phyloP scores from a whole-genome alignment of 768 basidiomycete species.

The Sistotremastrum niveocremeum region DNA sequence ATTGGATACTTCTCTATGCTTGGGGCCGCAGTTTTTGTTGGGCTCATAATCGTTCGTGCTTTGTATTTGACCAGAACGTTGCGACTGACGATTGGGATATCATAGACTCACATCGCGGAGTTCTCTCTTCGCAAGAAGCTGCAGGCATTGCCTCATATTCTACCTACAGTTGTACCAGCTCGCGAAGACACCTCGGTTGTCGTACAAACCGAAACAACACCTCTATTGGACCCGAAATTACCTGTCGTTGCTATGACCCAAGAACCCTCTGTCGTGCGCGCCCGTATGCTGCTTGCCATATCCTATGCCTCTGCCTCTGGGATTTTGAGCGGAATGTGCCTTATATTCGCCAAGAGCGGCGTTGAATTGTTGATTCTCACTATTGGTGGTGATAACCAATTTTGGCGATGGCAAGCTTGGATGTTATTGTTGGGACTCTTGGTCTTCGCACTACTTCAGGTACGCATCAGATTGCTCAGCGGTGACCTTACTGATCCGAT shows the following conservation, averaged over 20 bases:
- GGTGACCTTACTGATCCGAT: not conserved
- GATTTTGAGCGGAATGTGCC: conserved; percentile 81
- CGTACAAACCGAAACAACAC: conserved; percentile 36
- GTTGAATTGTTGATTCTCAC: conserved; percentile 80
- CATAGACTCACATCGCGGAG: conserved; percentile 61
- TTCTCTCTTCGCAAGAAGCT: conserved; percentile 38
- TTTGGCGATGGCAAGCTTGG: conserved; percentile 79
- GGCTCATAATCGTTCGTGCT: conserved; percentile 47
- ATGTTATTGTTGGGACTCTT: conserved; percentile 57
- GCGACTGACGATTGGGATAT: not conserved
- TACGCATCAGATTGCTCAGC: conserved; percentile 16
- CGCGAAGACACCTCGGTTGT: conserved; percentile 8
- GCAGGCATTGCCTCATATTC: conserved; percentile 23
- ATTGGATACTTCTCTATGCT: conserved; percentile 70
- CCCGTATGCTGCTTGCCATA: conserved; percentile 54
- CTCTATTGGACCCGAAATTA: conserved; percentile 32
- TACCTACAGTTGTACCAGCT: conserved; percentile 19
- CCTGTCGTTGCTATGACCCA: conserved; percentile 9
- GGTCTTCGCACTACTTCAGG: conserved; percentile 63
- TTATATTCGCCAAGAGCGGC: conserved; percentile 88
- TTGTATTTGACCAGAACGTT: not conserved
- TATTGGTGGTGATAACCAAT: conserved; percentile 62
- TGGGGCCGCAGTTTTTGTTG: conserved; percentile 41
- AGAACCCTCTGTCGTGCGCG: conserved; percentile 25
- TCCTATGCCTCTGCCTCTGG: conserved; percentile 84